Evolutionary conservation across 2,329 filamentous ascomycete genomes (phyloP).

Genomic region (Neocatenulostroma microsporum): DNA sequence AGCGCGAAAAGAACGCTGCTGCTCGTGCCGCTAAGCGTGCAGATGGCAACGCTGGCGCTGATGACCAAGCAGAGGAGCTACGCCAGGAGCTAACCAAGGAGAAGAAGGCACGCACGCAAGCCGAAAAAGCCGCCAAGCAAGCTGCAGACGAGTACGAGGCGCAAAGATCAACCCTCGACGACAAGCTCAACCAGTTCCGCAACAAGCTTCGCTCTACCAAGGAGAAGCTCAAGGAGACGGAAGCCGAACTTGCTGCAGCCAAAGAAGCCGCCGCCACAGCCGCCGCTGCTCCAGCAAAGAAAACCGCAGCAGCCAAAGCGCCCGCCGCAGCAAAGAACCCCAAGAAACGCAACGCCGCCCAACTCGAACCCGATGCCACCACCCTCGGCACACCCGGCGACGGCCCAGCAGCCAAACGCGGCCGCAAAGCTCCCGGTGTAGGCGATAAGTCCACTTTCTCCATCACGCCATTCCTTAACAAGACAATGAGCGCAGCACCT

Average conservation of each 20-base stretch:
- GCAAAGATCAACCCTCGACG: conserved; percentile 58
- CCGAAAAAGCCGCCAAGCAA: conserved; percentile 48
- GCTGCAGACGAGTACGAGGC: conserved; percentile 54
- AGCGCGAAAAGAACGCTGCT: conserved; percentile 26
- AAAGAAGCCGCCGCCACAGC: conserved; percentile 24
- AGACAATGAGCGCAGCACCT: conserved; percentile 53
- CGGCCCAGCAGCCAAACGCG: conserved; percentile 39
- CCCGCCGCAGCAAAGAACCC: conserved; percentile 23
- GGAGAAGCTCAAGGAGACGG: conserved; percentile 62
- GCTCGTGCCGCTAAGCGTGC: conserved; percentile 34
- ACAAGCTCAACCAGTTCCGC: conserved; percentile 61
- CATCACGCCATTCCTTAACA: conserved; percentile 86
- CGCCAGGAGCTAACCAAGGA: conserved; percentile 45
- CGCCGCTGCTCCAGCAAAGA: too few relatives aligned
- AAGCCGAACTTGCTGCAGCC: conserved; percentile 41
- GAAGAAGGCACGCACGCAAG: conserved; percentile 45
- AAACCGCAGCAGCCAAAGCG: conserved; percentile 21
- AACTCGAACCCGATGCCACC: conserved; percentile 41
- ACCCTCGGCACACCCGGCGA: conserved; percentile 44
- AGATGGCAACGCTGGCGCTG: conserved; percentile 34
- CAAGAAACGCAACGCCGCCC: conserved; percentile 38
- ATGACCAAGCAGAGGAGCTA: conserved; percentile 40
- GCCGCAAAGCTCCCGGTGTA: conserved; percentile 49
- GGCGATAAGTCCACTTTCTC: conserved; percentile 90
- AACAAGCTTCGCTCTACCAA: conserved; percentile 63